Percentiles rank a stretch among this genome's conserved stretches.
Conservation (phyloP, 495 filamentous ascomycete genomes). For the Jackrogersella multiformis region DNA sequence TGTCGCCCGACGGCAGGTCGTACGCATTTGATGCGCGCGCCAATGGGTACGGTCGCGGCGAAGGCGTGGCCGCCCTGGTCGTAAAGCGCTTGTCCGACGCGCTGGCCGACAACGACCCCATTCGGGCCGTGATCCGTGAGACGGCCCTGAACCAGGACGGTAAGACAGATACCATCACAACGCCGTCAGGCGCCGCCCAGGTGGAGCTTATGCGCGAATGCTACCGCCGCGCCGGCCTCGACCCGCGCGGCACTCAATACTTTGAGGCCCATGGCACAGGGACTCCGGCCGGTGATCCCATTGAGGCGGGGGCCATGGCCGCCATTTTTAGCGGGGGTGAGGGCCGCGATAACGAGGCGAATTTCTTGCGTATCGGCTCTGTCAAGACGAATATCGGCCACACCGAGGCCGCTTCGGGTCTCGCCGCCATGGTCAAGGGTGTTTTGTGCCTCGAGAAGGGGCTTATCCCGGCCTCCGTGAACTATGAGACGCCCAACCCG, state of each 20-base stretch:
- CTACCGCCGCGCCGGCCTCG: constrained; percentile 58
- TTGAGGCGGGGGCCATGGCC: constrained; percentile 58
- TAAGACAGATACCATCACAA: constrained; percentile 56
- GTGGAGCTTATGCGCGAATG: constrained; percentile 56
- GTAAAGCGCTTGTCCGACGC: constrained; percentile 62
- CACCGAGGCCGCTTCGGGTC: constrained; percentile 50
- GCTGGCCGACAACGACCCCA: constrained; percentile 52
- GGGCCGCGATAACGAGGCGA: constrained; percentile 10
- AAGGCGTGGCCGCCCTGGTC: constrained; percentile 60
- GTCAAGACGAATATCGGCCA: constrained; percentile 56
- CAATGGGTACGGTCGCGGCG: constrained; percentile 70
- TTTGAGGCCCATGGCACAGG: constrained; percentile 58
- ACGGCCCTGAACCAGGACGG: constrained; percentile 63
- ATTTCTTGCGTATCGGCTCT: constrained; percentile 43
- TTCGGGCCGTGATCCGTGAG: constrained; percentile 64
- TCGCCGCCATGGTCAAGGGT: constrained; percentile 60
- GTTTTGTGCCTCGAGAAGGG: constrained; percentile 59
- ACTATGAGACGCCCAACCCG: constrained; percentile 53
- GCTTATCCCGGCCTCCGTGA: constrained; percentile 53
- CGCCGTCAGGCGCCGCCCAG: constrained; percentile 62
- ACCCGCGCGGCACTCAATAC: constrained; percentile 52
- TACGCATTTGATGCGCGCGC: constrained; percentile 59
- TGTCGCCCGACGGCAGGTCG: constrained; percentile 48
- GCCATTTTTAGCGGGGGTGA: constrained; percentile 49
- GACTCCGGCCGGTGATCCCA: constrained; percentile 62